Evolutionary conservation across 1,284 basidiomycete genomes (phyloP), one percentile per base, ranked within the genome.

Genomic region (Pseudozyma sp.): DNA sequence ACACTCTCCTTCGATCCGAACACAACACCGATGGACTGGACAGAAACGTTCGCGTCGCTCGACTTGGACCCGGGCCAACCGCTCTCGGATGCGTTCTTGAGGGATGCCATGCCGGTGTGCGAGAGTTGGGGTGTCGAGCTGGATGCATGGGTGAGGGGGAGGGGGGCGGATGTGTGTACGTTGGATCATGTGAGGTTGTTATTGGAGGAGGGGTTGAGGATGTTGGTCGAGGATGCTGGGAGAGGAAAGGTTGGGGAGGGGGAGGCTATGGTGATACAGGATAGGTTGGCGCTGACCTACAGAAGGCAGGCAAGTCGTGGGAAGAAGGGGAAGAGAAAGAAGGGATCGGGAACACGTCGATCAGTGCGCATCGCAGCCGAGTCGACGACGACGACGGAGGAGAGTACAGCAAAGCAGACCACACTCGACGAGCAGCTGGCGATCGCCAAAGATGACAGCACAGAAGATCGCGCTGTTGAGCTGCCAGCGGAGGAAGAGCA

Each of bases 61-160:
- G 34, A 52, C 3, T 49, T 81, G 5, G 69, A 79, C 40, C 17
- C 53, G 2, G 19, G 69, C 5, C 55, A 40, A 13, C 53, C 69
- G 9, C 59, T 80, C 4, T 76, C 75, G 2, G 29, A 29, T 1
- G 42, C 33, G 6, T 80, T 81, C 34, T 10, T 72, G 3, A 31
- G 53, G 10, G 79, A 80, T 35, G 61, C 79, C 5, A 19, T 34
- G 10, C 54, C 58, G 6, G 24, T 78, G 19, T 77, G 65, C 50
- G 51, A 52, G 14, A 75, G 65, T 40, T 77, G 64, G 65, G 74
- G 66, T 1, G 17, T 24, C 0, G 59, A 69, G 34, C 35, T 71
- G 30, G 31, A 42, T 4, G 14, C 24, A 16, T 69, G 56, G 17
- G 54, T 62, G 3, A 51, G 39, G 13, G 11, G 48, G n/a, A 40